Evolutionary conservation across 345 rosid genomes (phyloP), one percentile per base, ranked within the genome.

Genomic region (Dimocarpus longan): DNA sequence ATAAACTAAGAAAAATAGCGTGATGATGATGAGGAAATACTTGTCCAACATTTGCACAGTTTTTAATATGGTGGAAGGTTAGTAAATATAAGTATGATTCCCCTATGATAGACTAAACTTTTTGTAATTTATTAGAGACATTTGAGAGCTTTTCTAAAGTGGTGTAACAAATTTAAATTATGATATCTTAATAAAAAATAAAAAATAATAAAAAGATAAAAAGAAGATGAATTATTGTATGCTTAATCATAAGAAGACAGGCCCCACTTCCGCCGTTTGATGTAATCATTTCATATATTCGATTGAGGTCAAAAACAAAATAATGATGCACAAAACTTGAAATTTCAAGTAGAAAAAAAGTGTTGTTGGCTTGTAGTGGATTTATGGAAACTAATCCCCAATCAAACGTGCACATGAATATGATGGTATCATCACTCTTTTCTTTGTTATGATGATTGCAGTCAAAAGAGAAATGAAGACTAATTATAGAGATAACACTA

Each of bases 191-290:
- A 8, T 64, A 62, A 79, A 66, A 75, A 74, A 67, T 64, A 48
- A 37, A 76, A 46, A 7, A 46, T 2, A 6, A 44, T 1, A 3
- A 6, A 6, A 44, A 44, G 50, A 44, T 1, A 10, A 46, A 5
- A 46, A 46, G 52, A 46, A 6, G 52, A 46, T 46, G 52, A 46
- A 73, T 80, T 48, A 67, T 77, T 71, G 73, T 26, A 70, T 83
- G 82, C 78, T 74, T 42, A 66, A 83, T 86, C 57, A 86, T 48
- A 39, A 67, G 75, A 81, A 76, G 82, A 79, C 85, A 88, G 82
- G 70, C 69, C 88, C 91, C 89, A 85, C 87, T 66, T 74, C 86
- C 90, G 91, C 94, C 93, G 94, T 86, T 82, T 77, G 81, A 84
- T 85, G 84, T 79, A 82, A 84, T 83, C 70, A 88, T 60, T 60